A percentile compares a stretch with the other conserved stretches of the same genome.
Conservation (phyloP, 345 rosid species). For the Syzygium oleosum region DNA sequence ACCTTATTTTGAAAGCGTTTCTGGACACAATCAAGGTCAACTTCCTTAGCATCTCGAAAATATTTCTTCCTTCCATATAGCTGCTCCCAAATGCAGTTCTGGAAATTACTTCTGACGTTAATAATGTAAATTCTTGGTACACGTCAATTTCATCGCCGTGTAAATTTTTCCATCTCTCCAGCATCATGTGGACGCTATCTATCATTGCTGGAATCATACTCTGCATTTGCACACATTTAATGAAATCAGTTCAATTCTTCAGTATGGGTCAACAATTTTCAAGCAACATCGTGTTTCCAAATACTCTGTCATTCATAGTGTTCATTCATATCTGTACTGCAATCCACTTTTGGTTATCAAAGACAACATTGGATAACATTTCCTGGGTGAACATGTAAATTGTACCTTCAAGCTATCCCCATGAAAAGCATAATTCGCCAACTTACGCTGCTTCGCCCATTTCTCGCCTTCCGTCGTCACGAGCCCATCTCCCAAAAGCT, state of each 20-base stretch:
- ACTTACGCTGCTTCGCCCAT: conserved; percentile 33
- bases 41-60: conserved; percentile 23
- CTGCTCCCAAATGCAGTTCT: conserved; percentile 47
- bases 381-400: background rate
- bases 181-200: conserved; percentile 27
- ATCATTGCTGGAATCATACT: conserved; percentile 26
- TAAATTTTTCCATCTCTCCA: conserved; percentile 27
- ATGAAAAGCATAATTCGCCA: conserved; percentile 41
- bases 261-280: background rate
- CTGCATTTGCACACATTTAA: background rate
- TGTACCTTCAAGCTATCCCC: conserved; percentile 31
- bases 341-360: background rate
- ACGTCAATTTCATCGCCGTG: conserved; percentile 31
- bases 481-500: conserved; percentile 30
- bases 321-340: background rate
- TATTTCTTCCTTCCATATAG: conserved; percentile 28
- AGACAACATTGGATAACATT: background rate
- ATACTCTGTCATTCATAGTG: background rate
- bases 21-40: conserved; percentile 1
- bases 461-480: conserved; percentile 18
- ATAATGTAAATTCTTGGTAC: conserved; percentile 20
- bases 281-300: background rate
- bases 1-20: conserved; percentile 1
- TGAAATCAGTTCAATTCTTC: background rate
- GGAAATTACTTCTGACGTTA: conserved; percentile 40